A percentile compares a stretch with the other conserved stretches of the same genome.
Conservation (phyloP, 225 moss, liverwort and hornwort species). For the Pleurozium schreberi region DNA sequence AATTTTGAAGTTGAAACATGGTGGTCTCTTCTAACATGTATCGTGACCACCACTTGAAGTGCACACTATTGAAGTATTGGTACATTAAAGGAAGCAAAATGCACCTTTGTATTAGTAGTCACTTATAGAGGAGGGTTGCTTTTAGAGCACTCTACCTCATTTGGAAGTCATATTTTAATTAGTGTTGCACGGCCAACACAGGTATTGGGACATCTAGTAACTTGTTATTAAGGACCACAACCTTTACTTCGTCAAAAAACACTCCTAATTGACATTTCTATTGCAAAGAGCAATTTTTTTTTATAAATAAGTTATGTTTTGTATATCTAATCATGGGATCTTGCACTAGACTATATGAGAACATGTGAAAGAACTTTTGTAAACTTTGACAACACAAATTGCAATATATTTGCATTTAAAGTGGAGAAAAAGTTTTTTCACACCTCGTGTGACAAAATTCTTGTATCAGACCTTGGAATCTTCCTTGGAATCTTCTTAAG, state of each 20-base stretch:
- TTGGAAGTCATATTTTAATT: neutral
- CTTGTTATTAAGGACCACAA: fast-evolving
- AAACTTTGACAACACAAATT: fast-evolving
- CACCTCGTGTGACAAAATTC: too few species aligned
- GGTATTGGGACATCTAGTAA: too few species aligned
- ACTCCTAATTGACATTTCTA: neutral
- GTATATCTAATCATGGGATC: neutral
- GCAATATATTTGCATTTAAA: neutral
- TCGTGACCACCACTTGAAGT: neutral
- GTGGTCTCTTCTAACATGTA: fast-evolving
- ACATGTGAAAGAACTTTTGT: too few species aligned
- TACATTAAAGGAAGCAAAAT: neutral
- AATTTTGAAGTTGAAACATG: neutral
- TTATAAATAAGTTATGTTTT: too few species aligned
- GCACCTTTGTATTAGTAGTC: neutral
- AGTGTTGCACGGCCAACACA: fast-evolving
- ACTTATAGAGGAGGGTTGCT: neutral
- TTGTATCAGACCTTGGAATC: too few species aligned
- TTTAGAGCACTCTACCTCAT: neutral
- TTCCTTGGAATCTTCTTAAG: neutral
- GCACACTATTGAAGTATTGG: neutral
- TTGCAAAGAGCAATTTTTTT: neutral
- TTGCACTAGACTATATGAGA: neutral
- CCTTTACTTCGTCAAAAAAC: neutral
- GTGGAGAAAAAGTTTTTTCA: neutral